A percentile compares a stretch with the other conserved stretches of the same genome.
Evolutionary conservation across 1,139 yeast species (phyloP).

Genomic region (Geotrichum cucujoidarum): DNA sequence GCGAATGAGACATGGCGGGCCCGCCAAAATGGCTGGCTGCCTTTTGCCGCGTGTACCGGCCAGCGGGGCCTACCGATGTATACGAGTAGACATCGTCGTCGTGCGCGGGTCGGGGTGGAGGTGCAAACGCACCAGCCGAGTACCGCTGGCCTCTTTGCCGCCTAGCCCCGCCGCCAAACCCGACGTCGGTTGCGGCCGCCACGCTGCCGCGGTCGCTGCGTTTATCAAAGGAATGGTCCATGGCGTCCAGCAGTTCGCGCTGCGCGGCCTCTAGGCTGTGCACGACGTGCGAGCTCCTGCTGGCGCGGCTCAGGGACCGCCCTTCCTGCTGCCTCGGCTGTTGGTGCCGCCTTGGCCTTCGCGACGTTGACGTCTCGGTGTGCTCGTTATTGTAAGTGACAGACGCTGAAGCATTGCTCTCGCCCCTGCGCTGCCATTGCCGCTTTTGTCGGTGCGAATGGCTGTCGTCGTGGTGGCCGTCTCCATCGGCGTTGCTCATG

Average conservation of each 20-base stretch:
- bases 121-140: background rate
- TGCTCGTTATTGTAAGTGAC: background rate
- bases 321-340: no score
- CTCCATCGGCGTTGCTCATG: background rate
- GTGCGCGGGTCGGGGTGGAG: background rate
- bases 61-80: background rate
- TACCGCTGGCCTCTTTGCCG: background rate
- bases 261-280: conserved; percentile 1
- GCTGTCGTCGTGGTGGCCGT: background rate
- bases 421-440: background rate
- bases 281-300: background rate
- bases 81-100: background rate
- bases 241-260: background rate
- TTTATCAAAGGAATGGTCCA: background rate
- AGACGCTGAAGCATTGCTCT: background rate
- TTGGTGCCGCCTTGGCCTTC: background rate
- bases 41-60: background rate
- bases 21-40: background rate
- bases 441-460: no score
- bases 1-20: background rate
- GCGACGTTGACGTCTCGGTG: background rate
- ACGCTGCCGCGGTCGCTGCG: background rate
- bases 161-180: background rate
- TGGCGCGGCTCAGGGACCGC: background rate
- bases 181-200: background rate